Conservation (phyloP, 352 stramenopile species). For the Phytophthora sojae region DNA sequence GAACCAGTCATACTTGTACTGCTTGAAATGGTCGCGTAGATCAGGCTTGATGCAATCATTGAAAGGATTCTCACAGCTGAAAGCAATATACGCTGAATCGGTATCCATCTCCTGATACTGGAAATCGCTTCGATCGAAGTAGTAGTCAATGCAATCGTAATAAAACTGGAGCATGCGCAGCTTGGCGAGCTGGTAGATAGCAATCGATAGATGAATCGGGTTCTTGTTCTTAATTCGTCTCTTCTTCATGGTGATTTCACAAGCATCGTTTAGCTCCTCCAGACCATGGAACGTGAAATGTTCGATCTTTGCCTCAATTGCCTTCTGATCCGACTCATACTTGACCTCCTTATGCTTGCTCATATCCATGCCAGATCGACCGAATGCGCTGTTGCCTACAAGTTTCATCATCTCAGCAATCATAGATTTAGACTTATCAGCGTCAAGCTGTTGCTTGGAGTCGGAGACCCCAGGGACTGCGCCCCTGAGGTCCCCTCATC, state of each 20-base stretch:
- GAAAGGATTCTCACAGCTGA: not conserved
- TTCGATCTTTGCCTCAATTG: not conserved
- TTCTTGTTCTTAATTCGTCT: not conserved
- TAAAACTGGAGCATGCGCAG: not conserved
- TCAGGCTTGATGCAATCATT: not conserved
- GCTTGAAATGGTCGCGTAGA: not conserved
- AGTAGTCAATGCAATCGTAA: not conserved
- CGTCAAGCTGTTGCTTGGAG: too few relatives aligned
- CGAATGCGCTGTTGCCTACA: not conserved
- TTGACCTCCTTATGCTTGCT: not conserved
- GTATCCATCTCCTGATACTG: not conserved
- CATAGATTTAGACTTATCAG: conserved; percentile 27
- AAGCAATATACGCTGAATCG: not conserved
- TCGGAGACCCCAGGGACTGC: too few relatives aligned
- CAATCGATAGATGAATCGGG: not conserved
- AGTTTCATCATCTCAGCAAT: conserved; percentile 11
- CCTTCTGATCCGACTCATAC: not conserved
- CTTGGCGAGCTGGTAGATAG: not conserved
- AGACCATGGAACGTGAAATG: not conserved
- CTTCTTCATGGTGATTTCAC: not conserved
- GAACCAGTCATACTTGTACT: not conserved
- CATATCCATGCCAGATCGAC: not conserved
- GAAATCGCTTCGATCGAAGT: not conserved
- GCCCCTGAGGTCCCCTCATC: conserved; percentile 6
- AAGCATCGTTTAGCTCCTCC: not conserved